These are phyloP conservation scores for Penicillium griseofulvum DNA, from an alignment of 2,329 filamentous ascomycete genomes.

Conservation along the genomic window DNA sequence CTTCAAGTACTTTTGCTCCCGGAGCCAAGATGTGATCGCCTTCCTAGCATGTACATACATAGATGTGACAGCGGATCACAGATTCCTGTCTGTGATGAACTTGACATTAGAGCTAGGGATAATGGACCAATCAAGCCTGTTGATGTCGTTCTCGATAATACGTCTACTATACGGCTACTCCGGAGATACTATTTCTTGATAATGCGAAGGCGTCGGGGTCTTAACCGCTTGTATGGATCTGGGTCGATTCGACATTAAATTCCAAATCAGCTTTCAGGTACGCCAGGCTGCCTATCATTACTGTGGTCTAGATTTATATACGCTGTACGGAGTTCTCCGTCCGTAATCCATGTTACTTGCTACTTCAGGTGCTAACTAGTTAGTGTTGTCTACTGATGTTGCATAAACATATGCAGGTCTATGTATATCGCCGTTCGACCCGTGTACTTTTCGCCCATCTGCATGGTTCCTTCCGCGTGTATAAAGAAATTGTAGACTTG, in stretches of 20 bases:
- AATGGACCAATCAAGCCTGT: constrained; percentile 8
- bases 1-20: constrained; percentile 16
- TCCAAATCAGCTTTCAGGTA: not conserved
- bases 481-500: not conserved
- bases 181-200: not conserved
- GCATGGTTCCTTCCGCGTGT: not conserved
- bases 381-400: not conserved
- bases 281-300: not conserved
- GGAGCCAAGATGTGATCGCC: constrained; percentile 5
- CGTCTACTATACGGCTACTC: not conserved
- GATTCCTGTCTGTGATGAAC: constrained; percentile 8
- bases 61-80: constrained; percentile 18
- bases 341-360: not conserved
- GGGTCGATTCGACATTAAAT: constrained; percentile 1
- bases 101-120: not conserved
- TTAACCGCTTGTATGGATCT: not conserved
- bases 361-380: not conserved
- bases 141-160: constrained; percentile 1
- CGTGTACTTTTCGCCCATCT: not conserved
- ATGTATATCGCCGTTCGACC: not conserved
- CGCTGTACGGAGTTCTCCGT: not conserved
- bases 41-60: constrained; percentile 2
- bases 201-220: not conserved
- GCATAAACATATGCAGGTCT: not conserved
- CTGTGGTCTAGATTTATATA: not conserved